Conservation (phyloP, 176 grass and related monocot species). For the Phyllostachys edulis region DNA sequence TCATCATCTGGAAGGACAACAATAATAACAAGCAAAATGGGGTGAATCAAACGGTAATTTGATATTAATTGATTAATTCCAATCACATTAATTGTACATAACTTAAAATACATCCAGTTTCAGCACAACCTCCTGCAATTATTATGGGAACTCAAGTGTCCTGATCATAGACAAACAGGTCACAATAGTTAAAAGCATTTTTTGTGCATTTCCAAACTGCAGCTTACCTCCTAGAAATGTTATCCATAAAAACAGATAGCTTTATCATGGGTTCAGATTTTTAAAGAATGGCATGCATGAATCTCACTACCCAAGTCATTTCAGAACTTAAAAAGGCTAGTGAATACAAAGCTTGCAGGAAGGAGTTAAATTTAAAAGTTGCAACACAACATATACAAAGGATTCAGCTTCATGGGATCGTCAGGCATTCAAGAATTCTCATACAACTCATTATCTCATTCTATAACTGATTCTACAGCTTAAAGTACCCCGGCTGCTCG, state of each 20-base stretch:
- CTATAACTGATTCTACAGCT: background rate
- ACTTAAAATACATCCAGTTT: background rate
- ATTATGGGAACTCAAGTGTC: slow-evolving; percentile 8
- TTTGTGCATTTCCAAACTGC: background rate
- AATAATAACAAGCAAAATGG: background rate
- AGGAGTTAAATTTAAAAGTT: background rate
- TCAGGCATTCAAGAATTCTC: background rate
- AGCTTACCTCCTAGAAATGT: background rate
- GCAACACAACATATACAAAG: background rate
- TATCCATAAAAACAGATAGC: background rate
- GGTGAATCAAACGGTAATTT: background rate
- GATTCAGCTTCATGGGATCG: background rate
- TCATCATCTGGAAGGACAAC: slow-evolving; percentile 50
- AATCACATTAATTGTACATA: slow-evolving; percentile 7
- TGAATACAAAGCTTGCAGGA: background rate
- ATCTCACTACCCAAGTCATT: background rate
- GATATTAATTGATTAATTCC: background rate
- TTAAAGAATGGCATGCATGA: background rate
- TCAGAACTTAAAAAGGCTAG: background rate
- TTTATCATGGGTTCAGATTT: slow-evolving; percentile 6
- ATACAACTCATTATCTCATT: background rate
- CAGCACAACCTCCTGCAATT: background rate
- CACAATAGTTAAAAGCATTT: background rate
- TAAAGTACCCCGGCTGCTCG: background rate
- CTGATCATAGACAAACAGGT: background rate